Evolutionary conservation across 208 protist species (phyloP).

Genomic region (Naegleria fowleri): DNA sequence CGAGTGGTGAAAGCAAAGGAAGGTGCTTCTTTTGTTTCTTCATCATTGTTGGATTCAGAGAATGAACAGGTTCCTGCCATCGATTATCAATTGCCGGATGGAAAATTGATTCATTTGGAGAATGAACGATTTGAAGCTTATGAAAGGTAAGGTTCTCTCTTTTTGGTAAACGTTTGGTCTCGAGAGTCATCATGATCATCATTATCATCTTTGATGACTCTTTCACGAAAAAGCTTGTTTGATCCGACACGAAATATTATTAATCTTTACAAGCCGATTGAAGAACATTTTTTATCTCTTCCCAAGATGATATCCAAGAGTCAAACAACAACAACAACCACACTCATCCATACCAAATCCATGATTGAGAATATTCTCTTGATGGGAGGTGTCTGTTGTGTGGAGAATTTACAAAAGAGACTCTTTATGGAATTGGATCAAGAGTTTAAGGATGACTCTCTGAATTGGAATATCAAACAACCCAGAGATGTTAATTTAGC

Average conservation of each 20-base stretch:
- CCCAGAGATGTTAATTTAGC: not conserved
- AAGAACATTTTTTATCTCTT: not conserved
- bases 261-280: not conserved
- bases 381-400: not conserved
- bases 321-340: not conserved
- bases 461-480: not conserved
- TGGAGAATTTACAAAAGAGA: not conserved
- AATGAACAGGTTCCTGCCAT: not conserved
- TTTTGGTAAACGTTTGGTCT: no score
- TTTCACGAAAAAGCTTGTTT: not conserved
- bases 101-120: not conserved
- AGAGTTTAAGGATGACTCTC: not conserved
- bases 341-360: not conserved
- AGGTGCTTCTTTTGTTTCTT: not conserved
- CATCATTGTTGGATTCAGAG: not conserved
- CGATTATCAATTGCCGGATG: constrained; percentile 8
- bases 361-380: not conserved
- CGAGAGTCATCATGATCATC: no score
- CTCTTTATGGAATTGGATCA: not conserved
- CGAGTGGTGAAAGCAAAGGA: not conserved
- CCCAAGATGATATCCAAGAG: not conserved
- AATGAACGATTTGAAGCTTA: not conserved
- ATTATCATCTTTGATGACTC: not conserved
- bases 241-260: not conserved
- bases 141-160: not conserved